phyloP scores from a whole-genome alignment of 352 stramenopile species.

The Phytophthora palmivora region DNA sequence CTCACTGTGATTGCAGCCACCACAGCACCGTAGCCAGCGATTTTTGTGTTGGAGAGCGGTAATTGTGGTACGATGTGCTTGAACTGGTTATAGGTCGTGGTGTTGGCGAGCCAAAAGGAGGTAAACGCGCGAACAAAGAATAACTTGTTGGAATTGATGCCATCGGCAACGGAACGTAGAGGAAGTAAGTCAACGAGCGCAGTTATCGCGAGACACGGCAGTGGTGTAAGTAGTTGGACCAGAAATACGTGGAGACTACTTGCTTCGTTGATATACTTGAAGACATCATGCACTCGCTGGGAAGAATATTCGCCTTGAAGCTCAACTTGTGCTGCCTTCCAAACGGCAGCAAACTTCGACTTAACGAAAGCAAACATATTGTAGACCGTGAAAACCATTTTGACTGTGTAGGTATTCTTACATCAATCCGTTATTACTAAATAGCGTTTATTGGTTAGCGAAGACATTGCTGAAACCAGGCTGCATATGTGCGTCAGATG shows the following conservation, averaged over 20 bases:
- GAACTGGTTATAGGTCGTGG: conserved; percentile 22
- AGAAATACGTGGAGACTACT: conserved; percentile 10
- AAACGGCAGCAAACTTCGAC: conserved; percentile 3
- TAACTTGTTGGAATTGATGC: conserved; percentile 11
- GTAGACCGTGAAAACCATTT: not conserved
- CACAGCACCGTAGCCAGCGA: conserved; percentile 3
- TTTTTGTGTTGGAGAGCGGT: conserved; percentile 8
- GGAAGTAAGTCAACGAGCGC: conserved; percentile 19
- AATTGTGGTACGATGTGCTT: conserved; percentile 22
- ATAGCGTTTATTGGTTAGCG: too few species aligned
- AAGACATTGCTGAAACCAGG: too few species aligned
- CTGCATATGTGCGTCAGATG: too few species aligned
- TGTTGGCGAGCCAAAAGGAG: conserved; percentile 19
- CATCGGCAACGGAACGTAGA: conserved; percentile 6
- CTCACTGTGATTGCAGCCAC: not conserved
- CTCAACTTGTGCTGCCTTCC: conserved; percentile 24
- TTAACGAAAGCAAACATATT: conserved; percentile 2
- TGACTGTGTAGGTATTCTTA: not conserved
- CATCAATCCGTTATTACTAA: too few species aligned
- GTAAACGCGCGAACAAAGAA: conserved; percentile 24
- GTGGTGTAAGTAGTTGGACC: conserved; percentile 13
- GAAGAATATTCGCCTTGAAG: conserved; percentile 27
- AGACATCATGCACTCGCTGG: conserved; percentile 14
- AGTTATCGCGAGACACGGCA: conserved; percentile 23
- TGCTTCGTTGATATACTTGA: conserved; percentile 9